These are phyloP conservation scores for Apostasia ramifera DNA, from an alignment of 106 monocot species.

Conservation along the genomic window DNA sequence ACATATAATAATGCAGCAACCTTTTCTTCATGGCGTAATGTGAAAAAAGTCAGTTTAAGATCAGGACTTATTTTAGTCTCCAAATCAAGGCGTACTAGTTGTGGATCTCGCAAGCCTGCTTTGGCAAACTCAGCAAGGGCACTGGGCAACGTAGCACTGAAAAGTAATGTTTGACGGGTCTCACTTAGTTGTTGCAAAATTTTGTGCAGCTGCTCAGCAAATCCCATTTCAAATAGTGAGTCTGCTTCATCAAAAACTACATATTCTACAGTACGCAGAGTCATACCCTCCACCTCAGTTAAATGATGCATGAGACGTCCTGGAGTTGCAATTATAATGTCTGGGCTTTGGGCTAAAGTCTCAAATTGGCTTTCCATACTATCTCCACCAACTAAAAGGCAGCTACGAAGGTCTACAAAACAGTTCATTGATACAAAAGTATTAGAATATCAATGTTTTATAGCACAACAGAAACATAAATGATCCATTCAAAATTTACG, in stretches of 20 bases:
- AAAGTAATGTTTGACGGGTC: conserved; percentile 87
- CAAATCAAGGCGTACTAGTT: conserved; percentile 73
- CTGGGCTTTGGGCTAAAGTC: conserved; percentile 82
- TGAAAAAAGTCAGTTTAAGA: conserved; percentile 70
- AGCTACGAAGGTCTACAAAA: conserved; percentile 59
- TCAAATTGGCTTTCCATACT: conserved; percentile 98
- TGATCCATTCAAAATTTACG: too few species aligned
- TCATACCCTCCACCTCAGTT: conserved; percentile 79
- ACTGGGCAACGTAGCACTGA: conserved; percentile 89
- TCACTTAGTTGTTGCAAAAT: conserved; percentile 74
- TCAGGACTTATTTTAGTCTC: conserved; percentile 91
- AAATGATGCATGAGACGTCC: conserved; percentile 96
- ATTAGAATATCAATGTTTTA: not conserved
- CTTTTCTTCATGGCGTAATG: conserved; percentile 89
- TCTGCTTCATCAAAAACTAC: conserved; percentile 99
- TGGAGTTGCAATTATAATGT: conserved; percentile 96
- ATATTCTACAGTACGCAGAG: conserved; percentile 80
- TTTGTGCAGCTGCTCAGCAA: conserved; percentile 75
- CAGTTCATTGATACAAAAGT: not conserved
- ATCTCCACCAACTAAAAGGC: conserved; percentile 92
- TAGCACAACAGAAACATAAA: not conserved
- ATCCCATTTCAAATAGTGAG: conserved; percentile 86
- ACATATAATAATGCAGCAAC: conserved; percentile 77
- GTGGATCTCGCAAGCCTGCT: conserved; percentile 87
- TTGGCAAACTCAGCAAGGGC: conserved; percentile 95